Conservation (phyloP, 129 eudicot genomes). For the Ambrosia artemisiifolia region DNA sequence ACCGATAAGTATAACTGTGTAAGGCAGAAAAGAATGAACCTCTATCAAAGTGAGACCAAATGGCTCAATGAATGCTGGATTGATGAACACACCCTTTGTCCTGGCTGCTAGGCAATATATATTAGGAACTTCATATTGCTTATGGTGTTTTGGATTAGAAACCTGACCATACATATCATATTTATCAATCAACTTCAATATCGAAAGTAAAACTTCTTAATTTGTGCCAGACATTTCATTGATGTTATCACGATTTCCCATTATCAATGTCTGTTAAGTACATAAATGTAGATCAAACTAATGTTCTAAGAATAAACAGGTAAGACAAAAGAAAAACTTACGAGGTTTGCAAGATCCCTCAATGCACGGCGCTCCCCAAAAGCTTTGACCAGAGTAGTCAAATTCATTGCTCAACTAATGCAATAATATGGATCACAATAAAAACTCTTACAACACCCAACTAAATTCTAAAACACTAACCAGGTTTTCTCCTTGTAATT, state of each 20-base stretch:
- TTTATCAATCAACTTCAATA: constrained; percentile 78
- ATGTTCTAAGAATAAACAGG: constrained; percentile 7
- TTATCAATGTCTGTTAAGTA: constrained; percentile 60
- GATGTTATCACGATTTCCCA: constrained; percentile 81
- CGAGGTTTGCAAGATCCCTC: constrained; percentile 88
- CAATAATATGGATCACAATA: too few relatives aligned
- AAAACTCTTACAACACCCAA: too few relatives aligned
- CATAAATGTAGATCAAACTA: neutral
- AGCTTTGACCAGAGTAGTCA: constrained; percentile 79
- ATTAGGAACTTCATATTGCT: constrained; percentile 79
- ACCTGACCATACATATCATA: constrained; percentile 89
- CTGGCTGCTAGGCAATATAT: constrained; percentile 89
- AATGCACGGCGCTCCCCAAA: constrained; percentile 82
- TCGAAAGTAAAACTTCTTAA: constrained; percentile 66
- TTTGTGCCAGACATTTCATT: constrained; percentile 80
- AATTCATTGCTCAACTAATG: too few relatives aligned
- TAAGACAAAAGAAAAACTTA: constrained; percentile 26
- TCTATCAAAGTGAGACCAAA: constrained; percentile 89
- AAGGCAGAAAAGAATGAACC: constrained; percentile 36
- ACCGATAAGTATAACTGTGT: neutral
- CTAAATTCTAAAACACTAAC: too few relatives aligned
- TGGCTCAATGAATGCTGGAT: constrained; percentile 91
- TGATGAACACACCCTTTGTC: constrained; percentile 85
- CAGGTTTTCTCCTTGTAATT: too few relatives aligned
- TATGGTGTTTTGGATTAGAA: constrained; percentile 90